A percentile compares a stretch with the other conserved stretches of the same genome.
phyloP scores from a whole-genome alignment of 305 asterid genomes.

The Plantago lanceolata region DNA sequence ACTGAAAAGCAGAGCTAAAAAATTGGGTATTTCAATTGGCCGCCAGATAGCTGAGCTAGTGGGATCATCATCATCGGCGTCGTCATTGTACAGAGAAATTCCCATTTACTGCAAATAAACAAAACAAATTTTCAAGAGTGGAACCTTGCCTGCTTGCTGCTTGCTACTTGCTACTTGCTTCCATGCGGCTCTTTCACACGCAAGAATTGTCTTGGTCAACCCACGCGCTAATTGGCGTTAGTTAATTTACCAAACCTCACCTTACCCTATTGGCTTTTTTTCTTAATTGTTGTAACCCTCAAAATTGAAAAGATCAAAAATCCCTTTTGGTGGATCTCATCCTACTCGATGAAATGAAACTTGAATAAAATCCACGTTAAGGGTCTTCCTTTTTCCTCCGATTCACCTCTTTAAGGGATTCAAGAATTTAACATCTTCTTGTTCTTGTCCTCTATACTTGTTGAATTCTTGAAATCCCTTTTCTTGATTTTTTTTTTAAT shows the following conservation, averaged over 20 bases:
- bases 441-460: background rate
- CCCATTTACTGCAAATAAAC: background rate
- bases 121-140: background rate
- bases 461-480: slow-evolving; percentile 8
- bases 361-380: background rate
- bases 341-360: slow-evolving; percentile 2
- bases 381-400: background rate
- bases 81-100: background rate
- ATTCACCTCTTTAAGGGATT: slow-evolving; percentile 5
- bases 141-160: slow-evolving; percentile 1
- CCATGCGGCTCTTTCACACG: background rate
- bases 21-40: no score
- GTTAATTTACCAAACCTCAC: no score
- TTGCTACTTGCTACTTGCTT: no score
- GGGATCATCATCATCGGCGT: background rate
- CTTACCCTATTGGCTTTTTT: no score
- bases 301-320: no score
- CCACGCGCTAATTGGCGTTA: slow-evolving; percentile 14
- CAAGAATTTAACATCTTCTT: background rate
- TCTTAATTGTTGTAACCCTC: no score
- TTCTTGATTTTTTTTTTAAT: background rate
- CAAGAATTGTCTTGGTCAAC: slow-evolving; percentile 16
- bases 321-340: slow-evolving; percentile 17
- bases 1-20: no score
- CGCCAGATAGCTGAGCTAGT: no score